Base-by-base conservation (phyloP, 2,329 filamentous ascomycete species). In the Hymenotorrendiella dingleyae region DNA sequence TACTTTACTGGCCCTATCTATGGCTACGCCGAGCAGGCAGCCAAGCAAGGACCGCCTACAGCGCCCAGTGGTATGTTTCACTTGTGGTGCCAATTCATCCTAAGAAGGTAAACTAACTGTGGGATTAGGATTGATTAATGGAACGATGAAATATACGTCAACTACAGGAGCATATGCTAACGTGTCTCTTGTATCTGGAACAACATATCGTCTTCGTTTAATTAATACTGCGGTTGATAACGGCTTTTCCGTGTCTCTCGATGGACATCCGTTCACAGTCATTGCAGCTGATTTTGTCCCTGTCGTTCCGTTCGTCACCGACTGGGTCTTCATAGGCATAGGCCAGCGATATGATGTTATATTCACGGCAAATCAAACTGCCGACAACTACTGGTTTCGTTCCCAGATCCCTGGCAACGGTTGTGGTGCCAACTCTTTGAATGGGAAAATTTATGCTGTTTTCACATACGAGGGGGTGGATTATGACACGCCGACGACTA, bases 241-340 rank as follows among this genome's bases (percentile, higher is more conserved):
- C 24, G 61, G 61, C 42, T 66, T 67, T 49, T 56, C 59, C 17
- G 63, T 75, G 49, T 64, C 62, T 30, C 71, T 76, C 40, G 72
- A 76, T 52, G 69, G 72, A 43, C 78, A 82, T 21, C 20, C 30
- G 4, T 54, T 76, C 2, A 81, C 80, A 0, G 74, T 72, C 4
- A 68, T 86, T 36, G 80, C 81, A 63, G 85, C 84, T 56, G 69
- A 81, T 33, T 56, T 68, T 8, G 73, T 80, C 0, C 74, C 76
- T 1, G 67, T 81, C 74, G 9, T 66, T 21, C 78, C 81, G 0
- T 84, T 82, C 58, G 66, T 72, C 3, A 78, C 78, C 0, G 65
- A 73, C 6, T 69, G 76, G 4, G 64, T 84, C 17, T 76, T 70
- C 9, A 64, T 84, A n/a, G 77, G 71, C 20, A 69, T 82, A 36